phyloP scores from a whole-genome alignment of 257 asterid genomes.

The Voacanga thouarsii region DNA sequence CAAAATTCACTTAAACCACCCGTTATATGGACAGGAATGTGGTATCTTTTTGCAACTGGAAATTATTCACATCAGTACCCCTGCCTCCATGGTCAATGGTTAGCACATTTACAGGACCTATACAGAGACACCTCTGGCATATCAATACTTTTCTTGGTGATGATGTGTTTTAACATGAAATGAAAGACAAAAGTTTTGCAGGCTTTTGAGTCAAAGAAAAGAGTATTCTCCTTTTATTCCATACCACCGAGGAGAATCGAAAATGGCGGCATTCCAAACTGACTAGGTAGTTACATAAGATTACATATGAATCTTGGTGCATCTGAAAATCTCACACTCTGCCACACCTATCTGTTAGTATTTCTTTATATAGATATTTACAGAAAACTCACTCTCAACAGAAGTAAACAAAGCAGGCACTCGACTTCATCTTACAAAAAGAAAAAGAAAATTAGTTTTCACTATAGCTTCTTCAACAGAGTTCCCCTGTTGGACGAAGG shows the following conservation, averaged over 20 bases:
- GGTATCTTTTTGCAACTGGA: no score
- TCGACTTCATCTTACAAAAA: constrained; percentile 26
- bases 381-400: constrained; percentile 33
- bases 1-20: neutral
- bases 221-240: constrained; percentile 13
- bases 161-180: neutral
- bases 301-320: constrained; percentile 15
- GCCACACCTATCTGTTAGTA: constrained; percentile 19
- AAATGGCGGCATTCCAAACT: constrained; percentile 21
- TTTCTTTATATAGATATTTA: constrained; percentile 32
- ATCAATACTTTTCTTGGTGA: neutral
- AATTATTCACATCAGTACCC: no score
- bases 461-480: constrained; percentile 17
- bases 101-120: no score
- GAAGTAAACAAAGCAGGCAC: constrained; percentile 20
- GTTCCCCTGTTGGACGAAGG: neutral
- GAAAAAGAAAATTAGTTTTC: constrained; percentile 10
- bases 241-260: constrained; percentile 19
- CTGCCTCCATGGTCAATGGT: no score
- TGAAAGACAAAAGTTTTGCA: neutral
- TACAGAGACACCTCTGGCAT: neutral
- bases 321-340: constrained; percentile 19
- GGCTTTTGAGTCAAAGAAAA: neutral
- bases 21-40: neutral
- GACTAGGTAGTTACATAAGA: constrained; percentile 17